Evolutionary conservation across 2,329 filamentous ascomycete genomes (phyloP).

Genomic region (Cercospora sojina): DNA sequence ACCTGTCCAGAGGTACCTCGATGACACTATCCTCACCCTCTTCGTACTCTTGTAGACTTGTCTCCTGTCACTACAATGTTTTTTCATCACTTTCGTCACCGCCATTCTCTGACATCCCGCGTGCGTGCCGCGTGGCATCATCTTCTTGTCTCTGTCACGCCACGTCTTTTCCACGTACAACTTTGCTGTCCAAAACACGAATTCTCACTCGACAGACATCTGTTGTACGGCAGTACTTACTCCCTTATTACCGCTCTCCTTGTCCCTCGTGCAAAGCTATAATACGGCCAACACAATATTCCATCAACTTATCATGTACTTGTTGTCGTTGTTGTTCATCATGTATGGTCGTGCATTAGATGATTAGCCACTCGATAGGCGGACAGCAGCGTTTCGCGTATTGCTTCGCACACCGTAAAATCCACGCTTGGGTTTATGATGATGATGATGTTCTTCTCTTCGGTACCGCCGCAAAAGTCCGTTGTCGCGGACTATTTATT

Average conservation of each 20-base stretch:
- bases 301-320: neutral
- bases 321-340: neutral
- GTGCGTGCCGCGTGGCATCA: neutral
- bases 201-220: too few species aligned
- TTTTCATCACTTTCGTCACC: neutral
- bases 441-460: neutral
- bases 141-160: neutral
- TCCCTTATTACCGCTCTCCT: neutral
- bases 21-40: neutral
- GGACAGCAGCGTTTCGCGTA: neutral
- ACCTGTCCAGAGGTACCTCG: neutral
- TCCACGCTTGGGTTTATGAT: neutral
- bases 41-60: neutral
- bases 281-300: neutral
- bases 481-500: neutral
- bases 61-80: neutral
- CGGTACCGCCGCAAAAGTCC: neutral
- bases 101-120: neutral
- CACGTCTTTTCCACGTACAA: neutral
- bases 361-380: neutral
- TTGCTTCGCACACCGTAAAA: slow-evolving; percentile 1
- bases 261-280: neutral
- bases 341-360: neutral
- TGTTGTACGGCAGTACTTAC: neutral
- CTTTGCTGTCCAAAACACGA: too few species aligned